Evolutionary conservation across 2,329 filamentous ascomycete genomes (phyloP).

Genomic region (Sporothrix schenckii): DNA sequence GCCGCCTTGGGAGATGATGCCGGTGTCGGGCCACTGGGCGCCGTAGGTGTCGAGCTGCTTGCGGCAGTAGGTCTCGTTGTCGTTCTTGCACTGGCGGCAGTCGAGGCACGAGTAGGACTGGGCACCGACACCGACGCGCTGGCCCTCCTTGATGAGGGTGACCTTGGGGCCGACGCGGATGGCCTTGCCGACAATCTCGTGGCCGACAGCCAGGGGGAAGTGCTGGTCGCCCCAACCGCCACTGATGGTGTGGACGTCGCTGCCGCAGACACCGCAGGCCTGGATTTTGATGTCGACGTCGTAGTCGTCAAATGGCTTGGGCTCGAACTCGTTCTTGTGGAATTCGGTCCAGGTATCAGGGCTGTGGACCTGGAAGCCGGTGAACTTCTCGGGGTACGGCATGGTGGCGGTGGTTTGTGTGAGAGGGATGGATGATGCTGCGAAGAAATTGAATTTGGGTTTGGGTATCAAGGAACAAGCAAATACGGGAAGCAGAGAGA

Average conservation of each 20-base stretch:
- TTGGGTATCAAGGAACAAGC: not conserved
- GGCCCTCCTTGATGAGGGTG: constrained; percentile 60
- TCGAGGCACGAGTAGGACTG: constrained; percentile 67
- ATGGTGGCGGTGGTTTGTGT: constrained; percentile 42
- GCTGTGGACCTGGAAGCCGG: constrained; percentile 62
- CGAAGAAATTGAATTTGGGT: not conserved
- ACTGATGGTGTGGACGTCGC: constrained; percentile 70
- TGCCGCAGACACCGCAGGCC: constrained; percentile 75
- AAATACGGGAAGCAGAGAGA: not conserved
- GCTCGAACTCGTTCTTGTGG: constrained; percentile 73
- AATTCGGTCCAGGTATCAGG: constrained; percentile 61
- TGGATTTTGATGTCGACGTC: constrained; percentile 89
- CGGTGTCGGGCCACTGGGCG: constrained; percentile 53
- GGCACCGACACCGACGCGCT: constrained; percentile 70
- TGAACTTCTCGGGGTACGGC: constrained; percentile 63
- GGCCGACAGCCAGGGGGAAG: constrained; percentile 68
- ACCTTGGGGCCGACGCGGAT: constrained; percentile 69
- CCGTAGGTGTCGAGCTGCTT: constrained; percentile 64
- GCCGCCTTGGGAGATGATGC: constrained; percentile 63
- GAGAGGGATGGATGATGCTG: not conserved
- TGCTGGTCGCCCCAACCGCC: constrained; percentile 68
- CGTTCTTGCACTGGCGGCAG: constrained; percentile 66
- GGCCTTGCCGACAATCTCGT: constrained; percentile 71
- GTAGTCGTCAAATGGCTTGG: constrained; percentile 84
- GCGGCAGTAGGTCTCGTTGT: constrained; percentile 71